Evolutionary conservation across 75 land plant species (phyloP).

Genomic region (Cunninghamia lanceolata): DNA sequence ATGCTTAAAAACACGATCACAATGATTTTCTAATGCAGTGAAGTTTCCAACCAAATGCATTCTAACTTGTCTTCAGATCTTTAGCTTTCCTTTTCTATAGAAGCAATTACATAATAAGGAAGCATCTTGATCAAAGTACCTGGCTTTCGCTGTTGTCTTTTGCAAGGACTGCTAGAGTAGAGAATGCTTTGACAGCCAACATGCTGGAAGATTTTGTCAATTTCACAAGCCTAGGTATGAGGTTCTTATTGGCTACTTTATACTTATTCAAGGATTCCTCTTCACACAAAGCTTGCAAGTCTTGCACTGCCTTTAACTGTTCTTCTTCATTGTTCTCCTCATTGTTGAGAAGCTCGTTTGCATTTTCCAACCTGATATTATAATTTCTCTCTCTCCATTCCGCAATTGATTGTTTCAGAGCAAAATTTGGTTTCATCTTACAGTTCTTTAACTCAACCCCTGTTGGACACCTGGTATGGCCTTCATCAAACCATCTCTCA

Average conservation of each 20-base stretch:
- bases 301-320: conserved; percentile 25
- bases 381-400: conserved; percentile 49
- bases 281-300: conserved; percentile 35
- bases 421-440: conserved; percentile 43
- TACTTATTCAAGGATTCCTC: conserved; percentile 42
- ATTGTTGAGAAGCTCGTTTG: conserved; percentile 15
- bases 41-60: not conserved
- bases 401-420: conserved; percentile 43
- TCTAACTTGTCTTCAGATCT: not conserved
- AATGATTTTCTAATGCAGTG: not conserved
- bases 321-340: conserved; percentile 7
- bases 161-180: conserved; percentile 18
- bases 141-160: conserved; percentile 37
- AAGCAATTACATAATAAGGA: conserved; percentile 3
- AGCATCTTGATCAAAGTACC: conserved; percentile 15
- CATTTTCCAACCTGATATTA: conserved; percentile 29
- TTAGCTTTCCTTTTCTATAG: not conserved
- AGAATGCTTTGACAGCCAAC: conserved; percentile 18
- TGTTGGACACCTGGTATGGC: conserved; percentile 40
- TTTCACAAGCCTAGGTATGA: conserved; percentile 25
- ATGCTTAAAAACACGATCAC: not conserved
- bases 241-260: conserved; percentile 19
- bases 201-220: conserved; percentile 19
- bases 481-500: conserved; percentile 42
- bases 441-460: conserved; percentile 35